Base-by-base conservation (phyloP, 306 rosid species). In the Gynostemma pentaphyllum region DNA sequence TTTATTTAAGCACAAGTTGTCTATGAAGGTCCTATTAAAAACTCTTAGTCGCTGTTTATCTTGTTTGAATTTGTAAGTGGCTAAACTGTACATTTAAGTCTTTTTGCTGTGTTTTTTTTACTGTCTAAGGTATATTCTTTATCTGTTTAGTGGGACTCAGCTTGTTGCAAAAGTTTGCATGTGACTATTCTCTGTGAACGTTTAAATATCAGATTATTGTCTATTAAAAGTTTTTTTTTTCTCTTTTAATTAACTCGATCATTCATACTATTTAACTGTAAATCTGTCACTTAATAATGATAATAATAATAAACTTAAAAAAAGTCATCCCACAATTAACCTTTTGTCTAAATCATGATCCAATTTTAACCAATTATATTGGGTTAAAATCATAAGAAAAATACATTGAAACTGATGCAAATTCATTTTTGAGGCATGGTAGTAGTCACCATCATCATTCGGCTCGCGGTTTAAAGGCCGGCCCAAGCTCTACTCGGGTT, bases 1-100 rank as follows among this genome's bases (percentile, higher is more conserved):
- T 86, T 57, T 61, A 69, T 74, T 68, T 42, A 53, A 74, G 62
- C 80, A 77, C 69, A 83, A 78, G 69, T 37, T 37, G 26, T 60
- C 68, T 66, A 27, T 66, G 36, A 49, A 40, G 49, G 62, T 49
- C 44, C 37, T 37, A 64, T 36, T n/a, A n/a, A n/a, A 29, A 50
- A 27, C 68, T 63, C 18, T 1, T n/a, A n/a, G n/a, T n/a, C 26
- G 55, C 40, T n/a, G 46, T 26, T 18, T 28, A n/a, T 78, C 51
- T 59, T 69, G 45, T 79, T 45, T 27, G 36, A 23, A 39, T 61
- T 40, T 61, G 65, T 39, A 10, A 8, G 44, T 39, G 44, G 44
- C 14, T 50, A 50, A 28, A 50, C 29, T 50, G 56, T 65, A 65
- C 57, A 65, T 65, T 65, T 30, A 49, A 22, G 14, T 61, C 39